Conservation (phyloP, 1,284 basidiomycete species). For the Somion occarium region DNA sequence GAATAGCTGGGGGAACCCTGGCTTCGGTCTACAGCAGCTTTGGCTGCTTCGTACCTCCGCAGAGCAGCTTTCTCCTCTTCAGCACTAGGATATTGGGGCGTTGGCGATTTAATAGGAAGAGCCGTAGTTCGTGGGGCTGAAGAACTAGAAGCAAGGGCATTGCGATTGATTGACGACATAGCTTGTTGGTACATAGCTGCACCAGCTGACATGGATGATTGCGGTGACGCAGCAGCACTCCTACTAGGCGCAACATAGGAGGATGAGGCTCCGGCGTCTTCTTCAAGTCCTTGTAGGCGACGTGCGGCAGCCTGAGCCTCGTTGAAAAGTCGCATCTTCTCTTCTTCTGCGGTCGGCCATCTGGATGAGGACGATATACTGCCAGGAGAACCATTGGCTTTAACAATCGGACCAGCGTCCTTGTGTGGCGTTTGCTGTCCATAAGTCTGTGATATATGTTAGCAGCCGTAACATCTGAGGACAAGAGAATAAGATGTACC, state of each 20-base stretch:
- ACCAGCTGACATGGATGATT: conserved; percentile 31
- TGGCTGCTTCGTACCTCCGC: conserved; percentile 63
- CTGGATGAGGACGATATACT: conserved; percentile 4
- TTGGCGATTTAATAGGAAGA: conserved; percentile 3
- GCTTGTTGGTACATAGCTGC: conserved; percentile 41
- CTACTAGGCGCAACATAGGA: conserved; percentile 11
- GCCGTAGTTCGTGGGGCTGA: background rate
- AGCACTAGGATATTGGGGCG: conserved; percentile 28
- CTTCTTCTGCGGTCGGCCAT: conserved; percentile 69
- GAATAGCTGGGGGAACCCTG: conserved; percentile 31
- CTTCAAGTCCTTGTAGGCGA: conserved; percentile 36
- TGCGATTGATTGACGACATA: conserved; percentile 34
- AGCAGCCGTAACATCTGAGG: conserved; percentile 5
- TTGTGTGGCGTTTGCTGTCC: background rate
- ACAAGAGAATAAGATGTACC: conserved; percentile 5
- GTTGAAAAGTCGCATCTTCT: conserved; percentile 65
- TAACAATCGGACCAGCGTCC: conserved; percentile 8
- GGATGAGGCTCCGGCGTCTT: conserved; percentile 4
- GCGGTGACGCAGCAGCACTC: conserved; percentile 6
- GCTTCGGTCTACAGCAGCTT: conserved; percentile 57
- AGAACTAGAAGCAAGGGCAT: background rate
- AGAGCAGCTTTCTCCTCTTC: conserved; percentile 64
- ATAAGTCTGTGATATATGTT: background rate
- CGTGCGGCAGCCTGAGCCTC: conserved; percentile 58
- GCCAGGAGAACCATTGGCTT: background rate